Evolutionary conservation across 106 monocot genomes (phyloP).

Genomic region (Dendrobium nobile): DNA sequence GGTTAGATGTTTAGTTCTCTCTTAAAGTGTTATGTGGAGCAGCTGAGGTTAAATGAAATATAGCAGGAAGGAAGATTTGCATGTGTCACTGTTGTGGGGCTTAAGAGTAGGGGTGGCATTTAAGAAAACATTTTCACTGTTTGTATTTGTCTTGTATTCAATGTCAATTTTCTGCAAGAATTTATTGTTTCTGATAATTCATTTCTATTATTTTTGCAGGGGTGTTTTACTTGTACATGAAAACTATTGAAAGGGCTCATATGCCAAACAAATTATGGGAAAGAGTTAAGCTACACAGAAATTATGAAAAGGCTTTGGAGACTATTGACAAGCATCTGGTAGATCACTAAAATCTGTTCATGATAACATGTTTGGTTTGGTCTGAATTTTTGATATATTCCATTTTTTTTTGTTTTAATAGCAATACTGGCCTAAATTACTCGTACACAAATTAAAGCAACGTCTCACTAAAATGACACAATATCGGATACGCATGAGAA

Average conservation of each 20-base stretch:
- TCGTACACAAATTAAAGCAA: conserved; percentile 94
- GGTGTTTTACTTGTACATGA: conserved; percentile 88
- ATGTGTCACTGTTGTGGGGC: background rate
- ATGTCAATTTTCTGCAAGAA: background rate
- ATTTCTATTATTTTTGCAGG: conserved; percentile 36
- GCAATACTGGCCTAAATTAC: conserved; percentile 95
- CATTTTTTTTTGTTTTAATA: conserved; percentile 18
- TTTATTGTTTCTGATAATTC: background rate
- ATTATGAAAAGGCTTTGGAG: conserved; percentile 93
- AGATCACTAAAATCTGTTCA: conserved; percentile 8
- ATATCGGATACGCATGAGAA: conserved; percentile 87
- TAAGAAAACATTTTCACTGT: background rate
- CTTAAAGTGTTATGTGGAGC: background rate
- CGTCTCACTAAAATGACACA: conserved; percentile 99
- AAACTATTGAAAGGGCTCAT: conserved; percentile 97
- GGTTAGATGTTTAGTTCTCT: background rate
- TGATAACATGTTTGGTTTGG: background rate
- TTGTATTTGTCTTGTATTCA: background rate
- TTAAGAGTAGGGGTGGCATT: background rate
- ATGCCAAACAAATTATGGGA: conserved; percentile 91
- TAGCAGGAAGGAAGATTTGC: background rate
- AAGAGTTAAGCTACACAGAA: conserved; percentile 83
- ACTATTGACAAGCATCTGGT: conserved; percentile 87
- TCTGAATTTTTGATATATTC: background rate
- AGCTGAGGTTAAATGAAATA: background rate